Evolutionary conservation across 1,284 basidiomycete genomes (phyloP).

Genomic region (Ganoderma meredithae): DNA sequence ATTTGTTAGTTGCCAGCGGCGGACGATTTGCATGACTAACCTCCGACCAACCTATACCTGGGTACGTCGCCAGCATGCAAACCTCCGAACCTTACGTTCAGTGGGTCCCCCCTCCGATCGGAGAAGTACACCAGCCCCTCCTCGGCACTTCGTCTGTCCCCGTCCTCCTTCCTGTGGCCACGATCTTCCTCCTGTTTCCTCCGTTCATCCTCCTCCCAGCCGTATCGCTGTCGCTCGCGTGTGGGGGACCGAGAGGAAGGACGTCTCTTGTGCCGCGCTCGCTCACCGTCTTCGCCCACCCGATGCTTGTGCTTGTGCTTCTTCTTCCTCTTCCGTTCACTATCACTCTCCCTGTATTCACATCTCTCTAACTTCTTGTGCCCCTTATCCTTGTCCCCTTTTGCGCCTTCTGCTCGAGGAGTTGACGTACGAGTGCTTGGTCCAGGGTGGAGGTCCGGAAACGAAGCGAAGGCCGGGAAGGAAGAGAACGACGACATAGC

Average conservation of each 20-base stretch:
- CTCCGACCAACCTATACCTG: slow-evolving; percentile 63
- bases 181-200: slow-evolving; percentile 48
- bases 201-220: slow-evolving; percentile 44
- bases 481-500: slow-evolving; percentile 61
- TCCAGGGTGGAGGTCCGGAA: slow-evolving; percentile 60
- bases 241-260: slow-evolving; percentile 18
- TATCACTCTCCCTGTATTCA: slow-evolving; percentile 13
- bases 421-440: slow-evolving; percentile 42
- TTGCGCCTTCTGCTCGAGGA: slow-evolving; percentile 34
- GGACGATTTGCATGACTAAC: slow-evolving; percentile 48
- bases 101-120: slow-evolving; percentile 72
- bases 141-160: slow-evolving; percentile 9
- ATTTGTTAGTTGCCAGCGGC: slow-evolving; percentile 58
- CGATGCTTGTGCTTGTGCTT: slow-evolving; percentile 29
- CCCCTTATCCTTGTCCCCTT: slow-evolving; percentile 33
- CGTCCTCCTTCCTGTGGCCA: slow-evolving; percentile 5
- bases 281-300: slow-evolving; percentile 26
- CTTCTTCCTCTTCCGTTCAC: slow-evolving; percentile 24
- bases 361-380: slow-evolving; percentile 31
- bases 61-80: slow-evolving; percentile 72
- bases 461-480: slow-evolving; percentile 67
- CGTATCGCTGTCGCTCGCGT: slow-evolving; percentile 11
- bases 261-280: slow-evolving; percentile 19
- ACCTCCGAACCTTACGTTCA: slow-evolving; percentile 77
- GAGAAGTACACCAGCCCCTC: slow-evolving; percentile 58